Evolutionary conservation across 2,329 filamentous ascomycete species (phyloP), one percentile per base, ranked within the genome.

Genomic region (Diaporthe sp.): DNA sequence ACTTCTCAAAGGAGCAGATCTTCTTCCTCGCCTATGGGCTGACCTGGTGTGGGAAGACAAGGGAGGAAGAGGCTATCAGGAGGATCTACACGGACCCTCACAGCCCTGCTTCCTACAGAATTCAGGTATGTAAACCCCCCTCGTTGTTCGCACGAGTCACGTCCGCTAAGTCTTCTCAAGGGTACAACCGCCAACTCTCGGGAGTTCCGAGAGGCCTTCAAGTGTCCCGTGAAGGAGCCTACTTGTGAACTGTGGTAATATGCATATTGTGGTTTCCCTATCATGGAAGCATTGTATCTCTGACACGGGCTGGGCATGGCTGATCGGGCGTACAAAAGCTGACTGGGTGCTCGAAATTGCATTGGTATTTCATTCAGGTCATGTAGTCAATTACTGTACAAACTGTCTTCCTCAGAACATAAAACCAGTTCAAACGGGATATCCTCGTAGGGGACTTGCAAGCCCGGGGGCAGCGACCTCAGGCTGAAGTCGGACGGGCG

Each of bases 21-120:
- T 94, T 94, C 84, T 94, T 94, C 80, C 86, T 94, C 42, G 88
- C 88, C 2, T 94, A 90, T 80, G 88, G 85, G 4, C 92, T 91
- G 78, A 89, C 87, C 83, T 94, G 92, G 92, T 95, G 93, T 81
- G 88, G 90, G 49, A 93, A 93, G 85, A 88, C 84, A 3, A 88
- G 90, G 9, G 88, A 90, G 76, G 91, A 91, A 78, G 85, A 88
- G 8, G 89, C 90, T 7, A 87, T 92, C 47, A 85, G 87, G 72
- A 84, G 87, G 1, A 89, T 94, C 68, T 91, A 91, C 79, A 89
- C 86, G 0, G 92, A 95, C 80, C 88, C 89, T 0, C 93, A 95
- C 83, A 90, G 92, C 6, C 93, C 92, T 0, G 89, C 90, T 47
- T 88, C 88, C 79, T 90, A 90, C 2, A 88, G 93, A 25, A 90